phyloP scores from a whole-genome alignment of 768 basidiomycete species.

The Solioccasus polychromus region DNA sequence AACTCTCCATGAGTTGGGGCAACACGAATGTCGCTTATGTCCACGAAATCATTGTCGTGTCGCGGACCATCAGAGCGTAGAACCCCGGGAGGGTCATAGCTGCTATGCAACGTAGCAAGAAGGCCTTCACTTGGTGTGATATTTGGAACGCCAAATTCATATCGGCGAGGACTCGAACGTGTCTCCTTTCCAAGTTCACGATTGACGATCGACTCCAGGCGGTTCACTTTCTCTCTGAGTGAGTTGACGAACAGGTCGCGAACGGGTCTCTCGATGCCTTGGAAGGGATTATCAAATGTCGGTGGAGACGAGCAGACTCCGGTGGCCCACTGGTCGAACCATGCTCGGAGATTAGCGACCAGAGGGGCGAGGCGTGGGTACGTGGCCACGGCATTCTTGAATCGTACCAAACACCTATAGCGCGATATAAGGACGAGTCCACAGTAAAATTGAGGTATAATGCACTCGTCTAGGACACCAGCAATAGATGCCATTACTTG shows the following conservation, averaged over 20 bases:
- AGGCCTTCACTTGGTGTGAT: conserved; percentile 33
- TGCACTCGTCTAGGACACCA: conserved; percentile 52
- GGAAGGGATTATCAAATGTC: conserved; percentile 46
- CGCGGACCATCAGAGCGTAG: conserved; percentile 49
- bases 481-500: conserved; percentile 46
- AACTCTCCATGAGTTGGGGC: conserved; percentile 72
- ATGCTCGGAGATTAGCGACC: conserved; percentile 41
- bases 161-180: conserved; percentile 15
- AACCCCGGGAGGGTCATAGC: conserved; percentile 56
- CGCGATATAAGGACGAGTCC: conserved; percentile 12
- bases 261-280: conserved; percentile 20
- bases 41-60: conserved; percentile 64
- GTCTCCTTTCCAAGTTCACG: conserved; percentile 44
- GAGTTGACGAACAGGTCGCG: conserved; percentile 36
- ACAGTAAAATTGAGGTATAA: background rate
- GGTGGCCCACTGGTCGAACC: conserved; percentile 47
- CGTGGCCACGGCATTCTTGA: conserved; percentile 50
- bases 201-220: conserved; percentile 43
- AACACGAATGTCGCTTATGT: conserved; percentile 59
- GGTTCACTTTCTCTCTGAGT: conserved; percentile 31
- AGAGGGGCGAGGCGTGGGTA: conserved; percentile 43
- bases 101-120: conserved; percentile 35
- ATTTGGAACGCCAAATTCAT: background rate
- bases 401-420: conserved; percentile 51
- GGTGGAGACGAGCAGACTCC: conserved; percentile 38